Evolutionary conservation across 2,329 filamentous ascomycete species (phyloP).

Genomic region (Phaeosphaeriaceae sp.): DNA sequence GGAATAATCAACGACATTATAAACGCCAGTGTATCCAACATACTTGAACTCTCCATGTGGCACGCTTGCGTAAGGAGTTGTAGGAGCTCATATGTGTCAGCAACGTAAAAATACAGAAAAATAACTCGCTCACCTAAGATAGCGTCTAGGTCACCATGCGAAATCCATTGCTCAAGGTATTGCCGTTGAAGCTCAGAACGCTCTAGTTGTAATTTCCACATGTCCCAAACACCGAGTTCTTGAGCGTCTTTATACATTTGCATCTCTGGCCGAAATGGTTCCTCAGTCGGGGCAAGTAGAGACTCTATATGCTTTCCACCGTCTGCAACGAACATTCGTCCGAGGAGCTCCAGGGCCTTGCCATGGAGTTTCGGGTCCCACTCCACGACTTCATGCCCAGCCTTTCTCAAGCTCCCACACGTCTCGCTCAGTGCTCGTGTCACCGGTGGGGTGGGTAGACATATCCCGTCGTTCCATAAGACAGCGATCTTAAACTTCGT

Average conservation of each 20-base stretch:
- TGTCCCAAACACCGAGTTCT: constrained; percentile 53
- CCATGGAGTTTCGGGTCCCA: constrained; percentile 62
- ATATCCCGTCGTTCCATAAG: constrained; percentile 58
- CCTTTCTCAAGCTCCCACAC: constrained; percentile 57
- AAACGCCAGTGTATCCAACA: constrained; percentile 56
- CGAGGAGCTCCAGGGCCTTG: constrained; percentile 58
- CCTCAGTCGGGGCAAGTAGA: constrained; percentile 49
- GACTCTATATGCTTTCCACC: constrained; percentile 56
- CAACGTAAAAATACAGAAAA: not conserved
- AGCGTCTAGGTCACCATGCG: constrained; percentile 51
- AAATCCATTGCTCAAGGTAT: constrained; percentile 56
- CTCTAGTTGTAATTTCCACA: constrained; percentile 59
- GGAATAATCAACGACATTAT: constrained; percentile 57
- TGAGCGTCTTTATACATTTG: constrained; percentile 50
- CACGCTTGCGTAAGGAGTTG: constrained; percentile 53
- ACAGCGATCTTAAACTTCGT: constrained; percentile 66
- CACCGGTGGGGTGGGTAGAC: constrained; percentile 60
- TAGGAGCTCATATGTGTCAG: constrained; percentile 43
- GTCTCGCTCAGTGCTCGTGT: constrained; percentile 62
- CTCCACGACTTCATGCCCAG: constrained; percentile 63
- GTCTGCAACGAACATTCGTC: constrained; percentile 57
- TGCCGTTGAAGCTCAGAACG: constrained; percentile 52
- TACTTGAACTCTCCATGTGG: constrained; percentile 53
- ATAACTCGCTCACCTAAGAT: constrained; percentile 45
- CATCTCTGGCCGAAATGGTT: constrained; percentile 60